Conservation (phyloP, 2,329 filamentous ascomycete species). For the Acephala macrosclerotiorum region DNA sequence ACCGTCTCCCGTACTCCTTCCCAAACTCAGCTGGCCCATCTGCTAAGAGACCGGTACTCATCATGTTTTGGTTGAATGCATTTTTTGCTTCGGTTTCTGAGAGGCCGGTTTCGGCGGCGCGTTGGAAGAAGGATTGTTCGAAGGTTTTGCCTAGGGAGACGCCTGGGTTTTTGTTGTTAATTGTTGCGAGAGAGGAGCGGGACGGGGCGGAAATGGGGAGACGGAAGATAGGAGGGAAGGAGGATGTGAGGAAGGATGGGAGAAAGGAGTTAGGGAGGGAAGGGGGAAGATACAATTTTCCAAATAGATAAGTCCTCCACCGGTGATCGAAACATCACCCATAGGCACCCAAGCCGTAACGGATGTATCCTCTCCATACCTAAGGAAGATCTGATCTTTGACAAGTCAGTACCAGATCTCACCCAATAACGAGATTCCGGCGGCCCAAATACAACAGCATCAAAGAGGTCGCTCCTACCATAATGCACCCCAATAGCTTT, state of each 20-base stretch:
- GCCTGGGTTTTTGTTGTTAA: conserved; percentile 17
- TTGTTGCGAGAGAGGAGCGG: too few species aligned
- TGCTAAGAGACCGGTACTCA: conserved; percentile 59
- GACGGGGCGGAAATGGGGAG: too few species aligned
- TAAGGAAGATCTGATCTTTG: conserved; percentile 60
- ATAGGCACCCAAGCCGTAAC: conserved; percentile 61
- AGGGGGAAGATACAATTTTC: conserved; percentile 52
- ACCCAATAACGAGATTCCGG: too few species aligned
- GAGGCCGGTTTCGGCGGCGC: conserved; percentile 56
- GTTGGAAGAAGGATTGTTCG: conserved; percentile 56
- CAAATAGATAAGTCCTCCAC: conserved; percentile 66
- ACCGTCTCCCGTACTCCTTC: conserved; percentile 35
- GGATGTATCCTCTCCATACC: conserved; percentile 55
- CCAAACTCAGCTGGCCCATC: conserved; percentile 51
- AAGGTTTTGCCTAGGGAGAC: conserved; percentile 54
- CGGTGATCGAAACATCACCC: conserved; percentile 58
- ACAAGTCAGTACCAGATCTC: too few species aligned
- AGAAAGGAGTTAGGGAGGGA: too few species aligned
- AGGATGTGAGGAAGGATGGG: too few species aligned
- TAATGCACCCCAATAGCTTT: conserved; percentile 61
- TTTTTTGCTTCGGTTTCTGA: conserved; percentile 57
- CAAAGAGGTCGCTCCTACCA: too few species aligned
- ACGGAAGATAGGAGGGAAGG: too few species aligned
- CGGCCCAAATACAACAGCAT: too few species aligned
- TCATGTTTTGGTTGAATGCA: conserved; percentile 67